A percentile compares a stretch with the other conserved stretches of the same genome.
These are phyloP conservation scores for Leptosphaerulina australis DNA, from an alignment of 2,329 filamentous ascomycete species.

Conservation along the genomic window DNA sequence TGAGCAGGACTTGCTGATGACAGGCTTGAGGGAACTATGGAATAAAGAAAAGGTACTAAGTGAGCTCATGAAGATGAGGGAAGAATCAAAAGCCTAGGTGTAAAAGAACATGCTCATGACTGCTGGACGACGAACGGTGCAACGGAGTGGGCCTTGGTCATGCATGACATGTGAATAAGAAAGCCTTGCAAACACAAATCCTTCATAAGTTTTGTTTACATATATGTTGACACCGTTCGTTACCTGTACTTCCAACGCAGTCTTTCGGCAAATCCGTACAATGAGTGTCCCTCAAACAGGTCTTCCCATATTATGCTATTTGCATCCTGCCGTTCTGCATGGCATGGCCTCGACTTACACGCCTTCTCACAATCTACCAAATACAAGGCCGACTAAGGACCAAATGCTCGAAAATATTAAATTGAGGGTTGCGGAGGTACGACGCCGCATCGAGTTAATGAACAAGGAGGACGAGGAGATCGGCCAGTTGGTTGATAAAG, in stretches of 20 bases:
- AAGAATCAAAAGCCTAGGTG: constrained; percentile 37
- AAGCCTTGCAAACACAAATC: neutral
- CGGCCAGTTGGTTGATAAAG: neutral
- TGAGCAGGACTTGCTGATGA: constrained; percentile 60
- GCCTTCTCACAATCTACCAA: neutral
- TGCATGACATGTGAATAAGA: neutral
- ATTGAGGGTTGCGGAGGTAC: neutral
- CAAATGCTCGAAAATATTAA: neutral
- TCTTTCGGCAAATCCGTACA: no score
- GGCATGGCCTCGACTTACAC: neutral
- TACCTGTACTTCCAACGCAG: no score
- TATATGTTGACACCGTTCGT: neutral
- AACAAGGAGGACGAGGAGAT: neutral
- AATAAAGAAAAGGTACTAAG: constrained; percentile 49
- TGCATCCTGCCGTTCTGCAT: neutral
- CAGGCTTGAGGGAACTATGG: constrained; percentile 54
- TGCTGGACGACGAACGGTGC: no score
- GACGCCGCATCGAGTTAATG: neutral
- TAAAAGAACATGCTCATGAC: neutral
- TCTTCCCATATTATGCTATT: neutral
- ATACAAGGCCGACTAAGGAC: neutral
- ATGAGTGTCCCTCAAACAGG: constrained; percentile 1
- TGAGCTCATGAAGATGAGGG: constrained; percentile 49
- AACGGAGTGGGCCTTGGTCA: neutral
- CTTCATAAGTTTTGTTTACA: neutral